A percentile compares a stretch with the other conserved stretches of the same genome.
Conservation (phyloP, 1,284 basidiomycete genomes). For the Melampsora larici-populina region DNA sequence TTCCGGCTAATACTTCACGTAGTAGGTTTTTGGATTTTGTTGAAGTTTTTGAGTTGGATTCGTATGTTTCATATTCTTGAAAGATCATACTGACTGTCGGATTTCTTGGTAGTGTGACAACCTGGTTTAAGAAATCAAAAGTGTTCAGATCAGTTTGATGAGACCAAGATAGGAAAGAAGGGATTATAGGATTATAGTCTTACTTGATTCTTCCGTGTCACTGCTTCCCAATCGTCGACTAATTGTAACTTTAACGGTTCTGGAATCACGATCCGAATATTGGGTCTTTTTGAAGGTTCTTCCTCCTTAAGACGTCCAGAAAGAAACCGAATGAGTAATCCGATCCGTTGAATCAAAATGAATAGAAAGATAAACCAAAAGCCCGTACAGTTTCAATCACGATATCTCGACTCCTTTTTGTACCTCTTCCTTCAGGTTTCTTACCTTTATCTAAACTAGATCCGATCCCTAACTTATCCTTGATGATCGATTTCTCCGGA, state of each 20-base stretch:
- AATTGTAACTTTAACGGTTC: slow-evolving; percentile 82
- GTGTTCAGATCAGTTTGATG: not conserved
- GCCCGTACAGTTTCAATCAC: slow-evolving; percentile 54
- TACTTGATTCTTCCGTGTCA: slow-evolving; percentile 90
- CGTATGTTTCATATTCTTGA: slow-evolving; percentile 70
- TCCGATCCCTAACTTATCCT: slow-evolving; percentile 47
- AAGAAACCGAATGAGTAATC: too few relatives aligned
- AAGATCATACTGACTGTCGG: slow-evolving; percentile 78
- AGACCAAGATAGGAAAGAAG: not conserved
- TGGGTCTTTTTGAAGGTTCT: slow-evolving; percentile 67
- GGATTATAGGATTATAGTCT: slow-evolving; percentile 39
- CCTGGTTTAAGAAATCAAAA: slow-evolving; percentile 56
- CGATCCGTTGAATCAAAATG: too few relatives aligned
- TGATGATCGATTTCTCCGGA: slow-evolving; percentile 54
- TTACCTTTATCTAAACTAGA: slow-evolving; percentile 54
- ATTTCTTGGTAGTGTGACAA: slow-evolving; percentile 77
- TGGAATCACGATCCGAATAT: slow-evolving; percentile 85
- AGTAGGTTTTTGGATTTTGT: slow-evolving; percentile 53
- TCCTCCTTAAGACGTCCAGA: slow-evolving; percentile 54
- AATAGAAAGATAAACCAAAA: too few relatives aligned
- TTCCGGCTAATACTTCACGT: slow-evolving; percentile 77
- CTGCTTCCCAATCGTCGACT: slow-evolving; percentile 96
- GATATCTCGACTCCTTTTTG: slow-evolving; percentile 52
- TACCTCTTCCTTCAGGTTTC: slow-evolving; percentile 50
- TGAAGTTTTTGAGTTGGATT: slow-evolving; percentile 49